These are phyloP conservation scores for Inonotus obliquus DNA, from an alignment of 1,284 basidiomycete genomes.

Conservation along the genomic window DNA sequence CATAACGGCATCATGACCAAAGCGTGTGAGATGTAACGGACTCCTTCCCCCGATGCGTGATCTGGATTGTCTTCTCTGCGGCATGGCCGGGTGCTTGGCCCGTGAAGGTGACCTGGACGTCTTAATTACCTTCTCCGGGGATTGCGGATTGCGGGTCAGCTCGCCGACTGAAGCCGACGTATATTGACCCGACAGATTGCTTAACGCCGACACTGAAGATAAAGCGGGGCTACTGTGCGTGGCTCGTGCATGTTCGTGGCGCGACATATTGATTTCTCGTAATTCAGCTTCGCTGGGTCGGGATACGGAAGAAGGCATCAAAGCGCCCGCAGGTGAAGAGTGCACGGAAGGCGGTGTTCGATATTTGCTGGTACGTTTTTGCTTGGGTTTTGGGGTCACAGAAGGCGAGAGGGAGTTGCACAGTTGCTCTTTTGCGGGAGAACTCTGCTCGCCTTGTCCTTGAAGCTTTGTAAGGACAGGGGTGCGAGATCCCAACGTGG, in stretches of 20 bases:
- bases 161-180: background rate
- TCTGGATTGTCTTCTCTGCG: background rate
- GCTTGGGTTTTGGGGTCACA: background rate
- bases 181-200: background rate
- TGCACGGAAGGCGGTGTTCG: background rate
- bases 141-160: background rate
- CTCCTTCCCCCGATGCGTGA: background rate
- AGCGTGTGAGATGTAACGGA: slow-evolving; percentile 2
- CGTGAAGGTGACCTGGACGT: background rate
- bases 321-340: background rate
- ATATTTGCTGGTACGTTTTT: background rate
- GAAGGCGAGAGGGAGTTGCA: background rate
- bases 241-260: background rate
- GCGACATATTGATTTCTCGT: background rate
- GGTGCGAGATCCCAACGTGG: background rate
- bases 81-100: background rate
- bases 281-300: background rate
- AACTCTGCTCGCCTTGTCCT: background rate
- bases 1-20: slow-evolving; percentile 7
- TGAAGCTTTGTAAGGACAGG: background rate
- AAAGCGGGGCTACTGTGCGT: background rate
- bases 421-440: background rate
- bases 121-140: background rate
- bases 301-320: background rate
- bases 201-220: background rate